A percentile compares a stretch with the other conserved stretches of the same genome.
Conservation (phyloP, 345 rosid genomes). For the Pugionium dolabratum region DNA sequence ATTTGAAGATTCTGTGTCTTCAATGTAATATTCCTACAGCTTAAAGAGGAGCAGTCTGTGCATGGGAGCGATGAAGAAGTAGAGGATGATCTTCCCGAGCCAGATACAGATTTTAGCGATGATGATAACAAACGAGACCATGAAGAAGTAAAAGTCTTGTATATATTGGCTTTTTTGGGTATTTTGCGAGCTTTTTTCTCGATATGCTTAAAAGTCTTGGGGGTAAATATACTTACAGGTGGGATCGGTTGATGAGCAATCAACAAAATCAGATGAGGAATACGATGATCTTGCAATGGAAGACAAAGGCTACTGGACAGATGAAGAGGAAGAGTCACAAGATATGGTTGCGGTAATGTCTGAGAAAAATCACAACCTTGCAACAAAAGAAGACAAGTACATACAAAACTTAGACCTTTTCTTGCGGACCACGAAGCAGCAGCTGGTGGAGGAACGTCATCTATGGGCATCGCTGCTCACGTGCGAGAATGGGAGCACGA, state of each 20-base stretch:
- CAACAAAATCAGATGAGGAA: conserved; percentile 93
- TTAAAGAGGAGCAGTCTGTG: conserved; percentile 88
- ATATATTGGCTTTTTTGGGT: conserved; percentile 2
- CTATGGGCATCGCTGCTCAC: conserved; percentile 46
- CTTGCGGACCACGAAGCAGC: conserved; percentile 52
- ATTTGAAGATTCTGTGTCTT: not conserved
- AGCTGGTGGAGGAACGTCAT: conserved; percentile 48
- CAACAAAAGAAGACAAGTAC: conserved; percentile 53
- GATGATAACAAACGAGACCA: conserved; percentile 53
- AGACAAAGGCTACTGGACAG: conserved; percentile 78
- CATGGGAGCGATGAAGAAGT: conserved; percentile 96
- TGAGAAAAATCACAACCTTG: conserved; percentile 24
- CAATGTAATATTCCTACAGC: conserved; percentile 45
- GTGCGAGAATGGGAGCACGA: conserved; percentile 48
- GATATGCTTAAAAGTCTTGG: not conserved
- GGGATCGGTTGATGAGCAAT: conserved; percentile 98
- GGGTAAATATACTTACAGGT: conserved; percentile 44
- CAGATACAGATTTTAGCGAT: conserved; percentile 76
- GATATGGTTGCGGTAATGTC: conserved; percentile 40
- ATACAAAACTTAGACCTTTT: conserved; percentile 58
- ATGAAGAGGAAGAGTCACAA: conserved; percentile 50
- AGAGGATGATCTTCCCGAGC: conserved; percentile 69
- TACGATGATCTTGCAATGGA: conserved; percentile 94
- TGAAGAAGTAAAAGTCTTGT: conserved; percentile 62
- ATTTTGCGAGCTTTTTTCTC: not conserved